Evolutionary conservation across 495 filamentous ascomycete genomes (phyloP), one percentile per base, ranked within the genome.

Genomic region (Talaromyces nanjingensis): DNA sequence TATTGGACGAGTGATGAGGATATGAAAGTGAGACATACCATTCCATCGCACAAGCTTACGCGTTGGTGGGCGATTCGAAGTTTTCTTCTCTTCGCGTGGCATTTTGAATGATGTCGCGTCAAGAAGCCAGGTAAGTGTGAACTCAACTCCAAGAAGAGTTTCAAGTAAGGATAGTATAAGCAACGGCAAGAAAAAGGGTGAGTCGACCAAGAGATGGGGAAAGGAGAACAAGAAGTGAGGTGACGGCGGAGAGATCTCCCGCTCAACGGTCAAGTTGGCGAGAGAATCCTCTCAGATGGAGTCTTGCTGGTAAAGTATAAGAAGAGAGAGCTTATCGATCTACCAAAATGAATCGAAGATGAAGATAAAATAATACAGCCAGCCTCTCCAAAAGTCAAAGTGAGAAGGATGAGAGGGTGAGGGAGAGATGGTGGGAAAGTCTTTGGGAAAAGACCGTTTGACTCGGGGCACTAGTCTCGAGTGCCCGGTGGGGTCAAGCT

Each of bases 11-110:
- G 16, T 20, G 18, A 27, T 42, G 45, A 16, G 3, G 12, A 31
- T 27, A 56, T 34, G 2, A 12, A 11, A 60, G 31, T 39, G 33
- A 37, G n/a, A 71, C 72, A 63, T 71, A 82, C 79, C 69, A 64
- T 74, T 71, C 80, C 80, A 82, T 34, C 80, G 78, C 4, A 81
- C 74, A 2, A 82, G 62, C 18, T 69, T 71, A 0, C 79, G 73
- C 64, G 75, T 78, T 18, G 66, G 64, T 0, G 75, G 67, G 20
- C 73, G 66, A 42, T 64, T 66, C 14, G 47, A 31, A 3, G n/a
- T 53, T 34, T 70, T 73, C 16, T 62, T 64, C 8, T 56, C 49
- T 29, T 37, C 39, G 29, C 18, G 25, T 12, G n/a, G 24, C 62
- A 64, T 64, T 18, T 18, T 59, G 62, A 37, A 2, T n/a, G 27